Percentiles rank a stretch among this genome's conserved stretches.
Conservation (phyloP, 768 basidiomycete species). For the Mycena sanguinolenta region DNA sequence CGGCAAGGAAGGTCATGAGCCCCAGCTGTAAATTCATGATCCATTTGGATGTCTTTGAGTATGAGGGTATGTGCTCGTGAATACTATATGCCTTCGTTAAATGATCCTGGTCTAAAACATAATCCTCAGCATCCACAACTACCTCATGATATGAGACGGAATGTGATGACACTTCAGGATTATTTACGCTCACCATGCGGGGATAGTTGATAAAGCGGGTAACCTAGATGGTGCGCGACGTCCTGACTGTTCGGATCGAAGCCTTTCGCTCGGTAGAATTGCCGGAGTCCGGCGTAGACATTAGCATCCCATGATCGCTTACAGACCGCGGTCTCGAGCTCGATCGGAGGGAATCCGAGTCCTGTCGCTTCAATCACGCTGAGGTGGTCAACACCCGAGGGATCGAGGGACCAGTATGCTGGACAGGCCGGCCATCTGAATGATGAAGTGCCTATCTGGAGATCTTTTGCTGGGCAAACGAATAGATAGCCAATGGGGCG, state of each 20-base stretch:
- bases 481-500: slow-evolving; percentile 15
- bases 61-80: slow-evolving; percentile 4
- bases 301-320: slow-evolving; percentile 10
- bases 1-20: slow-evolving; percentile 5
- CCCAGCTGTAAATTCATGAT: slow-evolving; percentile 11
- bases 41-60: slow-evolving; percentile 11
- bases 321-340: background rate
- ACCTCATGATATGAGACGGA: slow-evolving; percentile 1
- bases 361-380: background rate
- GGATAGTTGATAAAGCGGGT: slow-evolving; percentile 13
- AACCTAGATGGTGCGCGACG: slow-evolving; percentile 3
- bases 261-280: too few relatives aligned
- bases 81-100: background rate
- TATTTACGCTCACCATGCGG: background rate
- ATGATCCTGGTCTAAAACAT: slow-evolving; percentile 11
- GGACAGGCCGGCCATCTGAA: slow-evolving; percentile 17
- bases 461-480: slow-evolving; percentile 7
- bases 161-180: background rate
- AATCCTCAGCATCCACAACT: slow-evolving; percentile 9
- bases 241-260: slow-evolving; percentile 21
- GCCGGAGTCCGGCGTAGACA: slow-evolving; percentile 16
- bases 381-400: background rate
- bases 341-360: slow-evolving; percentile 18
- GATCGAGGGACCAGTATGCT: slow-evolving; percentile 21
- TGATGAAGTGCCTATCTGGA: slow-evolving; percentile 5